phyloP scores from a whole-genome alignment of 805 yeast genomes.

The Cyberlindnera galapagoensis region DNA sequence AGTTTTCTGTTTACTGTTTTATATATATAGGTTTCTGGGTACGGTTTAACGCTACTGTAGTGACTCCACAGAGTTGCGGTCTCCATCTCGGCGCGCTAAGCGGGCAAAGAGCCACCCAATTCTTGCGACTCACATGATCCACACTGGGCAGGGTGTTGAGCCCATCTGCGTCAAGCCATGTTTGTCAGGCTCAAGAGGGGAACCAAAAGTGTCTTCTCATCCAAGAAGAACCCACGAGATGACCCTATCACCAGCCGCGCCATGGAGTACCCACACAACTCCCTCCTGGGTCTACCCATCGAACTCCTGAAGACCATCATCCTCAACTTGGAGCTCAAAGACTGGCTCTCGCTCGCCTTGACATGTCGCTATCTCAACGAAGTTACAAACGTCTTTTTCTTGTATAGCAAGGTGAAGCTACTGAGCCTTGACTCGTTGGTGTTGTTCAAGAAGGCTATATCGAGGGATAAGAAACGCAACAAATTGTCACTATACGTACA shows the following conservation, averaged over 20 bases:
- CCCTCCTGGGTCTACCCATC: constrained; percentile 36
- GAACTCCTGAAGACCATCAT: constrained; percentile 36
- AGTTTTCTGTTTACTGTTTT: constrained; percentile 2
- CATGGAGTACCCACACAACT: constrained; percentile 12
- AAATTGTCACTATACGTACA: constrained; percentile 20
- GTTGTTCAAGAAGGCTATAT: constrained; percentile 31
- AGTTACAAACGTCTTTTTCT: constrained; percentile 30
- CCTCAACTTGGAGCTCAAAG: constrained; percentile 18
- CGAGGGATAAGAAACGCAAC: constrained; percentile 25
- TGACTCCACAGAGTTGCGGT: too few relatives aligned
- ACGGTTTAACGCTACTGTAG: constrained; percentile 1
- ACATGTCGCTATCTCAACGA: constrained; percentile 32
- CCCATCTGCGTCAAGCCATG: too few relatives aligned
- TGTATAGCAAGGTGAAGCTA: constrained; percentile 32
- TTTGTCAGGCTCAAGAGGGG: constrained; percentile 4
- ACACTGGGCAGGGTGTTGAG: not conserved
- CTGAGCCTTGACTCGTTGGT: constrained; percentile 10
- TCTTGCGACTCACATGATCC: not conserved
- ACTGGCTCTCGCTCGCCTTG: constrained; percentile 25
- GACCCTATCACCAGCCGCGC: not conserved
- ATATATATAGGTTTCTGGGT: not conserved
- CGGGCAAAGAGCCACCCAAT: too few relatives aligned
- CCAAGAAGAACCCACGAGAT: constrained; percentile 14
- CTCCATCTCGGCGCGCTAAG: too few relatives aligned
- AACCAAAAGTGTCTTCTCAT: constrained; percentile 1